These are phyloP conservation scores for Rhytidiadelphus loreus DNA, from an alignment of 225 moss, liverwort and hornwort species.

Conservation along the genomic window DNA sequence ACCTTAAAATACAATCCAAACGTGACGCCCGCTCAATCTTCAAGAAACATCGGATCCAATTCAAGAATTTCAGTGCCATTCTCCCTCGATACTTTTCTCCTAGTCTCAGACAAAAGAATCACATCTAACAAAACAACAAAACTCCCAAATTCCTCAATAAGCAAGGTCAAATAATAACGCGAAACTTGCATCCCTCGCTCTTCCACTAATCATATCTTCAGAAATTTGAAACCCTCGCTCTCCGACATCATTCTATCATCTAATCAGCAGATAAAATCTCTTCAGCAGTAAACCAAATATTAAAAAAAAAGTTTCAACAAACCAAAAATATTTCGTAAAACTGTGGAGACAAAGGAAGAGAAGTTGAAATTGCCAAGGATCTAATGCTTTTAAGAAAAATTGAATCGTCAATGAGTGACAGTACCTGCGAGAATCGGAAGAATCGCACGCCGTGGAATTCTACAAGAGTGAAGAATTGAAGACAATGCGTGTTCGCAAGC, in stretches of 20 bases:
- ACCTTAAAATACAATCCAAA: not conserved
- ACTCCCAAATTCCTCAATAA: not conserved
- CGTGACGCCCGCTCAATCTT: not conserved
- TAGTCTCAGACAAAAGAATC: not conserved
- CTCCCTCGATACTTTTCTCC: not conserved
- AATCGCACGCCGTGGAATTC: not conserved
- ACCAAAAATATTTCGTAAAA: not conserved
- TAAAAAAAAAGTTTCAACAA: not conserved
- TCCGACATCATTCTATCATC: not conserved
- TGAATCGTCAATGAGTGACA: not conserved
- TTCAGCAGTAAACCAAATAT: not conserved
- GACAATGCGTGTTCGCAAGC: not conserved
- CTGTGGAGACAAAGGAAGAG: not conserved
- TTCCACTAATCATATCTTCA: not conserved
- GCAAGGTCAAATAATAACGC: not conserved
- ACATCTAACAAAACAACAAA: not conserved
- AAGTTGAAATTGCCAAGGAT: not conserved
- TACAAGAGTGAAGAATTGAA: not conserved
- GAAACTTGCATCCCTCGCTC: not conserved
- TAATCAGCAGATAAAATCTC: not conserved
- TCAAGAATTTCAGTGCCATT: not conserved
- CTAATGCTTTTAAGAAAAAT: too few relatives aligned
- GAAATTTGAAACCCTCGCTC: not conserved
- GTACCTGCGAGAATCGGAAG: not conserved
- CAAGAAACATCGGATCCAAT: not conserved